A percentile compares a stretch with the other conserved stretches of the same genome.
Conservation (phyloP, 371 early-diverging fungal genomes). For the Lichtheimia corymbifera region DNA sequence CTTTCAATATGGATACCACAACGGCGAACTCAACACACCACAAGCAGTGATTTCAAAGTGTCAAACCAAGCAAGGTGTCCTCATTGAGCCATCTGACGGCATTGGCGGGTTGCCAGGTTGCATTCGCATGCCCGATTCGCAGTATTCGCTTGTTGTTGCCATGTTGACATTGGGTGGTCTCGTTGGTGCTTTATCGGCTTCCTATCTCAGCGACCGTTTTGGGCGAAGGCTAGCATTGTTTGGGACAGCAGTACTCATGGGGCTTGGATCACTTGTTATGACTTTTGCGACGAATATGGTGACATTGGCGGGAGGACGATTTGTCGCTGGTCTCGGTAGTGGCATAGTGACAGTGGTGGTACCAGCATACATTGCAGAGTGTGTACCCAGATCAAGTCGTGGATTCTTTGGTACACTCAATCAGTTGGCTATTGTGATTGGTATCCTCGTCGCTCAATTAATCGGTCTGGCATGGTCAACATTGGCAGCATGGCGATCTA, state of each 20-base stretch:
- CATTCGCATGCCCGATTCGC: constrained; percentile 78
- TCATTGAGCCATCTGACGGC: constrained; percentile 16
- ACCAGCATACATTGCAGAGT: constrained; percentile 86
- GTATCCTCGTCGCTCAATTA: constrained; percentile 73
- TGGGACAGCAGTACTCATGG: constrained; percentile 61
- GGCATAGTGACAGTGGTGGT: constrained; percentile 85
- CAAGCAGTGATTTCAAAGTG: constrained; percentile 71
- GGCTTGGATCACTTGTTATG: constrained; percentile 69
- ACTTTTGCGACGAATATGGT: constrained; percentile 52
- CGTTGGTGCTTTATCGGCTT: constrained; percentile 77
- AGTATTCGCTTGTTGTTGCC: constrained; percentile 72
- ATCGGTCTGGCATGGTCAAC: constrained; percentile 66
- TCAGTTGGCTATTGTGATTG: constrained; percentile 83
- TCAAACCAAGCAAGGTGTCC: constrained; percentile 18
- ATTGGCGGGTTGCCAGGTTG: constrained; percentile 60
- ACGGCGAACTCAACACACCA: constrained; percentile 81
- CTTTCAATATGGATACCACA: constrained; percentile 84
- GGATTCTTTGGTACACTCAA: constrained; percentile 84
- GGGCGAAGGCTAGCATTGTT: constrained; percentile 78
- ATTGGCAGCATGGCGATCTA: constrained; percentile 64
- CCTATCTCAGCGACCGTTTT: constrained; percentile 65
- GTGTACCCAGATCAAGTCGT: constrained; percentile 72
- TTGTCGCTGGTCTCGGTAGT: constrained; percentile 83
- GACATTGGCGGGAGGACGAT: constrained; percentile 72
- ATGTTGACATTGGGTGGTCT: constrained; percentile 81